Evolutionary conservation across 176 grass and related monocot species (phyloP), one percentile per base, ranked within the genome.

Genomic region (Phoenix dactylifera): DNA sequence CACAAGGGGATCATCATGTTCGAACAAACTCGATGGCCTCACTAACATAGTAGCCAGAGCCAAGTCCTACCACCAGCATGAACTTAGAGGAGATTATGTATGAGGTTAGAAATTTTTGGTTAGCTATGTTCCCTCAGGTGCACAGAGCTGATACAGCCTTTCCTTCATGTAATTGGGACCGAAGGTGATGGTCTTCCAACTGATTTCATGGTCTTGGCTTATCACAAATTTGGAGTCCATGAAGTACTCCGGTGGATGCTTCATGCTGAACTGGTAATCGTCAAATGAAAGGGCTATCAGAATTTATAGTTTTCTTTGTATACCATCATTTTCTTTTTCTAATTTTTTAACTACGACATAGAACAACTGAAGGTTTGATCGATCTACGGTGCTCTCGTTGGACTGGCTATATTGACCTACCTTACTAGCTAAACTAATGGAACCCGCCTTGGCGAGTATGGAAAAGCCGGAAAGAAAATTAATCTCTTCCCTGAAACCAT

Each of bases 91-190:
- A 12, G 1, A 12, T 44, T 12, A 44, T 1, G 16, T 5, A 17
- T 14, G 5, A 58, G 56, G 10, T 26, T 1, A 22, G 4, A 5
- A 15, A 26, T 19, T 9, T 16, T 19, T 17, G 23, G 56, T 4
- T 58, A 15, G 24, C 6, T 35, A 4, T 9, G n/a, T 50, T 63
- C 50, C 60, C 60, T 50, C 60, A 3, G 60, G 60, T 14, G 35
- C 3, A 19, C 39, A 15, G 60, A 49, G 60, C 39, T 63, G 60
- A 63, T 63, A 63, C 35, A 63, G 1, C 19, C 12, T 63, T 17
- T 19, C 49, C n/a, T 30, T 7, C 32, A 50, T 49, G 60, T 49
- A 50, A 17, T 63, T 20, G 32, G 3, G 14, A 9, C 60, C 39
- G 10, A 63, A 23, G 60, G 4, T 22, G 18, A 50, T 16, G 1